Evolutionary conservation across 1,284 basidiomycete genomes (phyloP), one percentile per base, ranked within the genome.

Genomic region (Rhodotorula sp.): DNA sequence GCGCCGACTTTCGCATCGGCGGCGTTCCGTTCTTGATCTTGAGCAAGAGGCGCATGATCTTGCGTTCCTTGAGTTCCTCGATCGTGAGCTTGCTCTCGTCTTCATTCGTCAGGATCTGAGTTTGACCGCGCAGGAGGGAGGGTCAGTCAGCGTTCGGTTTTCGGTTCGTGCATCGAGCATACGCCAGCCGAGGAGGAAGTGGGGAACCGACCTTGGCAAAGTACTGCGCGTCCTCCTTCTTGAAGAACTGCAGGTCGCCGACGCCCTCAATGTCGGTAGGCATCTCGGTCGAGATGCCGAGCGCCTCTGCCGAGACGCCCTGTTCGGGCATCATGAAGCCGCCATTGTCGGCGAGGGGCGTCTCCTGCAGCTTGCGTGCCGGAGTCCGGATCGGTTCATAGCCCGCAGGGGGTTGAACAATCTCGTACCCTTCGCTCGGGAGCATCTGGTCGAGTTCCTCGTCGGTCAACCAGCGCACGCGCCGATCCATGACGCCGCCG

Each of bases 11-110:
- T 73, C 97, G 89, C 75, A 98, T 95, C 15, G 96, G 95, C 47
- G 97, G 97, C 3, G 96, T 98, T 61, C 97, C 97, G 81, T 99
- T 99, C 86, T 99, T 99, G 84, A 99, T 99, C 84, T 99, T 99
- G 79, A 99, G 87, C 61, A 99, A 84, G n/a, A 99, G 84, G n/a
- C 95, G 90, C 95, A 99, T 98, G 79, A 99, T 99, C 84, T 98
- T 98, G 80, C 95, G 89, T 84, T 99, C 97, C 84, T 99, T 99
- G 87, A 98, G 91, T 84, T 99, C 97, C 65, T 99, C 97, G n/a
- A 95, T 89, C 1, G 92, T 88, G 64, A 98, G 85, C n/a, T 74
- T 79, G 46, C 79, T 77, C 83, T 97, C 91, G 31, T 94, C 93
- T 82, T 97, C 93, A 79, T 97, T 93, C 79, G 95, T 92, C 81